A percentile compares a stretch with the other conserved stretches of the same genome.
phyloP scores from a whole-genome alignment of 129 eudicot genomes.

The Lonicera japonica region DNA sequence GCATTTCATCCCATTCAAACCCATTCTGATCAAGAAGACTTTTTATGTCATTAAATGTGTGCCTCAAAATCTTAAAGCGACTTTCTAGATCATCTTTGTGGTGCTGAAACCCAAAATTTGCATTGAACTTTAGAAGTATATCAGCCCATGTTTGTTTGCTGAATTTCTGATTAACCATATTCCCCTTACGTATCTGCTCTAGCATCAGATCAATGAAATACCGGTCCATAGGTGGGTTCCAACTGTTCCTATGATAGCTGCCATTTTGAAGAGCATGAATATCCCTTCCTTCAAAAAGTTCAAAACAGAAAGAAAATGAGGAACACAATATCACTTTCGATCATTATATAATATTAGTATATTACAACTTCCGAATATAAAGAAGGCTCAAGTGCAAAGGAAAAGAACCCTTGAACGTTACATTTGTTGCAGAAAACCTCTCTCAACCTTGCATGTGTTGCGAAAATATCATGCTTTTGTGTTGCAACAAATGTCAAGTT shows the following conservation, averaged over 20 bases:
- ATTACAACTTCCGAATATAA: too few species aligned
- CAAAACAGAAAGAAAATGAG: background rate
- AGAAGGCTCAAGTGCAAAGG: too few species aligned
- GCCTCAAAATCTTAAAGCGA: background rate
- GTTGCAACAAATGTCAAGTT: too few species aligned
- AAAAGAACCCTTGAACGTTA: too few species aligned
- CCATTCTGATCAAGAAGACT: background rate
- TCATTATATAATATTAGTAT: background rate
- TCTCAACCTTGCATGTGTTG: too few species aligned
- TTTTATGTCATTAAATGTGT: background rate
- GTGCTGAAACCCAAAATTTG: background rate
- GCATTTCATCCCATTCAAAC: background rate
- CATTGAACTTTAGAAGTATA: background rate
- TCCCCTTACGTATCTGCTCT: background rate
- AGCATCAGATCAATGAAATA: slow-evolving; percentile 1
- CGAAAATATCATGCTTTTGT: too few species aligned
- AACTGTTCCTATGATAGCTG: background rate
- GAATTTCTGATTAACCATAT: background rate
- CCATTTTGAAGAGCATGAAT: background rate
- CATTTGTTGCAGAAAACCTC: too few species aligned
- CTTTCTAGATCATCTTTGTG: background rate
- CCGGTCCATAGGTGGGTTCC: slow-evolving; percentile 1
- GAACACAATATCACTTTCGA: too few species aligned
- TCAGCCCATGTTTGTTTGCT: background rate
- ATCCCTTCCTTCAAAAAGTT: background rate